Percentiles rank a stretch among this genome's conserved stretches.
These are phyloP conservation scores for Penicillium egyptiacum DNA, from an alignment of 495 filamentous ascomycete species.

Conservation along the genomic window DNA sequence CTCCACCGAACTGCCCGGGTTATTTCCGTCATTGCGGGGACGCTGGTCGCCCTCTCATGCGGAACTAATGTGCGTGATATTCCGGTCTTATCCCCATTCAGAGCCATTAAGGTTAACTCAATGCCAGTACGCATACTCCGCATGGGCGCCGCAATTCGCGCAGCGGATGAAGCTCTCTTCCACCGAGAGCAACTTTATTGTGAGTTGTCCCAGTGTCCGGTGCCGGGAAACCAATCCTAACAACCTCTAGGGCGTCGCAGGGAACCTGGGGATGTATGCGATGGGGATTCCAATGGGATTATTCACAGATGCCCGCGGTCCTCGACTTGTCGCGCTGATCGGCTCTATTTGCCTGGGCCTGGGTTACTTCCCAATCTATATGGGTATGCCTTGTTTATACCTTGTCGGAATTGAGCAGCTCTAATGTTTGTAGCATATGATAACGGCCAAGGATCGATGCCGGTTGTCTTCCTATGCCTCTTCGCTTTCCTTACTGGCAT, in stretches of 20 bases:
- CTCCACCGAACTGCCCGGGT: constrained; percentile 49
- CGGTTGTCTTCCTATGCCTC: constrained; percentile 70
- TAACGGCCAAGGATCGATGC: constrained; percentile 56
- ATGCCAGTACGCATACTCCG: constrained; percentile 90
- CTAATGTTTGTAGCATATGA: constrained; percentile 44
- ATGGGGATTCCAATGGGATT: constrained; percentile 86
- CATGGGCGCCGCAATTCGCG: constrained; percentile 95
- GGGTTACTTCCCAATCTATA: constrained; percentile 80
- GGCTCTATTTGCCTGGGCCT: constrained; percentile 68
- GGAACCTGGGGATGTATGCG: constrained; percentile 96
- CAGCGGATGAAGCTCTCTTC: constrained; percentile 80
- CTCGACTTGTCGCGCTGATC: constrained; percentile 70
- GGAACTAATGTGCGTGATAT: constrained; percentile 77
- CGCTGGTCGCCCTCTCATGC: constrained; percentile 80
- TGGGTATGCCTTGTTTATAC: constrained; percentile 42
- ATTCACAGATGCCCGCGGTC: constrained; percentile 80
- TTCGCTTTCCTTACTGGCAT: constrained; percentile 82
- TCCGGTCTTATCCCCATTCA: constrained; percentile 3
- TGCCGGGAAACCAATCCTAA: constrained; percentile 13
- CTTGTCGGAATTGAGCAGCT: background rate
- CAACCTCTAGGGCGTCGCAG: constrained; percentile 65
- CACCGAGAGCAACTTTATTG: constrained; percentile 87
- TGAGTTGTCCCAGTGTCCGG: constrained; percentile 39
- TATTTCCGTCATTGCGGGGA: constrained; percentile 81
- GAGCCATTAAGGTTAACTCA: constrained; percentile 13